A percentile compares a stretch with the other conserved stretches of the same genome.
Evolutionary conservation across 2,329 filamentous ascomycete genomes (phyloP).

Genomic region (Juglanconis sp.): DNA sequence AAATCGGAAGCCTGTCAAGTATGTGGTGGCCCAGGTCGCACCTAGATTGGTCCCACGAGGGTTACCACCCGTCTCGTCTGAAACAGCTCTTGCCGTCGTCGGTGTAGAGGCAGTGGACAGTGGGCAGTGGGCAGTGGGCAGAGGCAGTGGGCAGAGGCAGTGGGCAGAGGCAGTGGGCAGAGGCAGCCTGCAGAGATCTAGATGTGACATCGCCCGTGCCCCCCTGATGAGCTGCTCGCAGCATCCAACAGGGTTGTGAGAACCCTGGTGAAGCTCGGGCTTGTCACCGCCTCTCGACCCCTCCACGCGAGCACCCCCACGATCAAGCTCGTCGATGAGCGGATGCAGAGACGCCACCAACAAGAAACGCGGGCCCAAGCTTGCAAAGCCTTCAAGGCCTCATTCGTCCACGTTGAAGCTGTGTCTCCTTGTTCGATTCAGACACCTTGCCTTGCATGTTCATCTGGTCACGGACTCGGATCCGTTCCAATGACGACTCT

Average conservation of each 20-base stretch:
- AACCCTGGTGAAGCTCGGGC: background rate
- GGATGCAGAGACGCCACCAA: background rate
- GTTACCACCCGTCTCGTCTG: background rate
- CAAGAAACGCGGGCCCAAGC: background rate
- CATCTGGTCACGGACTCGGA: background rate
- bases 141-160: too few relatives aligned
- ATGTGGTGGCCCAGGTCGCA: background rate
- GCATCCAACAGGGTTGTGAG: background rate
- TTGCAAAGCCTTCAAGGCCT: background rate
- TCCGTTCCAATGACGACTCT: background rate
- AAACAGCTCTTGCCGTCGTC: background rate
- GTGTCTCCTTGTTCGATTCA: constrained; percentile 10
- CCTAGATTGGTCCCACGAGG: background rate
- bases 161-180: too few relatives aligned
- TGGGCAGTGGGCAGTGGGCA: background rate
- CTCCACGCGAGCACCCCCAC: background rate
- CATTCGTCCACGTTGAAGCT: constrained; percentile 15
- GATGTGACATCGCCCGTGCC: constrained; percentile 7
- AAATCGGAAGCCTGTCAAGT: background rate
- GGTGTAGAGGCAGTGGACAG: background rate
- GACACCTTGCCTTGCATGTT: constrained; percentile 4
- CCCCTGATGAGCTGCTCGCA: background rate
- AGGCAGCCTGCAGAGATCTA: background rate
- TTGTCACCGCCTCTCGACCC: constrained; percentile 8
- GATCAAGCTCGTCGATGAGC: constrained; percentile 11